Conservation (phyloP, 176 grass and related monocot genomes). For the Alloteropsis semialata region DNA sequence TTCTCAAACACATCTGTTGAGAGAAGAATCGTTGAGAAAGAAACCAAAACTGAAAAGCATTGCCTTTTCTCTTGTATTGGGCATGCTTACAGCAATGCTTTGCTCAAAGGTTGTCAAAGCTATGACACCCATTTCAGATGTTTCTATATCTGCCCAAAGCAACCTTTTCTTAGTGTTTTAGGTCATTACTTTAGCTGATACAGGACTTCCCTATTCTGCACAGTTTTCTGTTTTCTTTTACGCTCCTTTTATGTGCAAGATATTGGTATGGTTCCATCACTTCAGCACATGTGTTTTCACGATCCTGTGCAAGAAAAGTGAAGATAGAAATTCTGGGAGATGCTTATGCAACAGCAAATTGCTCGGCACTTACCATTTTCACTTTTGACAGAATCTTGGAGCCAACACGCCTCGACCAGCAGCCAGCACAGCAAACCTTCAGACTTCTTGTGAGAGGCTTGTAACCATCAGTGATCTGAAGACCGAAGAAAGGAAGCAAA, state of each 20-base stretch:
- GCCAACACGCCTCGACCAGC: conserved; percentile 51
- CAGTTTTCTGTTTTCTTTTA: conserved; percentile 7
- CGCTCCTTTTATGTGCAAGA: conserved; percentile 6
- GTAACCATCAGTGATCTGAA: conserved; percentile 76
- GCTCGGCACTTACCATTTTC: conserved; percentile 5
- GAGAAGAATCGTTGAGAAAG: conserved; percentile 6
- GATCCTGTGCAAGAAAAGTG: not conserved
- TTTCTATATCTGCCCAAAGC: conserved; percentile 28
- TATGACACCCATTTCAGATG: conserved; percentile 15
- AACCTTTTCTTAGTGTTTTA: conserved; percentile 9
- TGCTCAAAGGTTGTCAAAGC: conserved; percentile 26
- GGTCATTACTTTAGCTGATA: conserved; percentile 24
- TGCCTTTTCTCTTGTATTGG: conserved; percentile 12
- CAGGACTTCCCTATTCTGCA: not conserved
- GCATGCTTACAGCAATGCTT: conserved; percentile 14
- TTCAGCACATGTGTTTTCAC: not conserved
- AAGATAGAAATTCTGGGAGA: not conserved
- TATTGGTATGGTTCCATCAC: not conserved
- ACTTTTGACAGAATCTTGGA: conserved; percentile 66
- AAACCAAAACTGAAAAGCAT: conserved; percentile 27
- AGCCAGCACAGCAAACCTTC: conserved; percentile 32
- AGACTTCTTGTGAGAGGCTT: conserved; percentile 70
- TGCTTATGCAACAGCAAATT: not conserved
- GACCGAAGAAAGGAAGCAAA: conserved; percentile 83
- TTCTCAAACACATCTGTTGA: conserved; percentile 24